Base-by-base conservation (phyloP, 805 yeast species). In the Candida oleophila region DNA sequence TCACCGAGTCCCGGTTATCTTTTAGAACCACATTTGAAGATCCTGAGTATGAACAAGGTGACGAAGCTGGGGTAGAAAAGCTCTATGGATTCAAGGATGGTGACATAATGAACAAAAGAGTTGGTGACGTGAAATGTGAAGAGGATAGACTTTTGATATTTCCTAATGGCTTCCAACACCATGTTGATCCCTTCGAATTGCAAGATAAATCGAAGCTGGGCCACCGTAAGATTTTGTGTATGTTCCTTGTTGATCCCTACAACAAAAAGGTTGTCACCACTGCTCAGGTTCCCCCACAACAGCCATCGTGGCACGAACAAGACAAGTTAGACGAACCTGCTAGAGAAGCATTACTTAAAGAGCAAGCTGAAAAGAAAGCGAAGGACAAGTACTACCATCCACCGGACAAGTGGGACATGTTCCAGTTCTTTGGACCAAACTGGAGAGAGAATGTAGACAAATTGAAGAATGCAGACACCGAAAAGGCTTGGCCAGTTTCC, bases 111-210 rank as follows among this genome's bases (percentile, higher is more conserved):
- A 46, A 42, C 4, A 50, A 45, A 28, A 32, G 44, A n/a, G 15
- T 63, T 3, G 76, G 74, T 0, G 42, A 55, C 2, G 56, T 65
- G 8, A 53, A 52, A 15, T 54, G 64, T 12, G 37, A 48, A 20
- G 56, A 65, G 45, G 66, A 60, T 40, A 50, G 65, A 11, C 49
- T 70, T 7, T 38, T 71, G 14, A 57, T 72, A 4, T 72, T 72
- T 48, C 76, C 77, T 4, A 72, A 72, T 51, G 40, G 45, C 8
- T 64, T 46, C 42, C 77, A 71, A 49, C 75, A 71, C 49, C 68
- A 64, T 44, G 76, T 72, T 11, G 69, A 65, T 45, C 59, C 66
- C 4, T 72, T 72, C 53, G 62, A 64, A 43, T 63, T 72, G 50
- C 42, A 43, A 11, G 76, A 72, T 49, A 55, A 55, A 46, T 43